Base-by-base conservation (phyloP, 805 yeast genomes). In the Kodamaea kaohsiungensis region DNA sequence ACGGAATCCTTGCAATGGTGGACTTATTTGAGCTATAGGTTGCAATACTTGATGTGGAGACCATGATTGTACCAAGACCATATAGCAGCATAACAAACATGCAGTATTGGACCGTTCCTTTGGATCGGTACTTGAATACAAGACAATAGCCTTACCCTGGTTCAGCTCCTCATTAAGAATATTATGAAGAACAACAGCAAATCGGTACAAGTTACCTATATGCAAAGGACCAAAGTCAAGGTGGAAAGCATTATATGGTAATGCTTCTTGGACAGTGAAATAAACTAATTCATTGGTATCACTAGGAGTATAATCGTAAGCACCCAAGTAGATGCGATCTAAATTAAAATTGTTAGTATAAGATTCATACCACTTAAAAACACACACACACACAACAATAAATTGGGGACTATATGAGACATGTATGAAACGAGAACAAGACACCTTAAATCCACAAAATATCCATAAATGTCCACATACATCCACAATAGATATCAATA, bases 21-120 rank as follows among this genome's bases (percentile, higher is more conserved):
- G 97, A 49, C 88, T 91, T 5, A 86, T 83, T 69, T 95, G 98
- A 1, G 95, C 84, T 52, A 95, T 82, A 0, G 99, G 99, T 56
- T 96, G 98, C 59, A 95, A 73, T 0, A 92, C 99, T 70, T 95
- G 95, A 70, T 95, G 99, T 0, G 99, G 99, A 1, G 98, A 91
- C 99, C 99, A 95, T 12, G 91, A 87, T 68, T 95, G 99, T 15
- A 95, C 93, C 52, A 95, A 73, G 0, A 95, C 82, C 98, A 95
- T 91, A 71, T 95, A 95, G 65, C 98, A 91, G 59, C 97, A 90
- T 50, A 95, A 76, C 58, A 95, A 77, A 70, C 98, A 91, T 3
- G 98, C 98, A 15, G 98, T 96, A 65, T 95, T 95, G 6, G 98
- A 86, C 63, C 99, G 75, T 59, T 87, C 87, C 57, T 87, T 85